phyloP scores from a whole-genome alignment of 2,329 filamentous ascomycete species.

The Aspergillus thermomutatus region DNA sequence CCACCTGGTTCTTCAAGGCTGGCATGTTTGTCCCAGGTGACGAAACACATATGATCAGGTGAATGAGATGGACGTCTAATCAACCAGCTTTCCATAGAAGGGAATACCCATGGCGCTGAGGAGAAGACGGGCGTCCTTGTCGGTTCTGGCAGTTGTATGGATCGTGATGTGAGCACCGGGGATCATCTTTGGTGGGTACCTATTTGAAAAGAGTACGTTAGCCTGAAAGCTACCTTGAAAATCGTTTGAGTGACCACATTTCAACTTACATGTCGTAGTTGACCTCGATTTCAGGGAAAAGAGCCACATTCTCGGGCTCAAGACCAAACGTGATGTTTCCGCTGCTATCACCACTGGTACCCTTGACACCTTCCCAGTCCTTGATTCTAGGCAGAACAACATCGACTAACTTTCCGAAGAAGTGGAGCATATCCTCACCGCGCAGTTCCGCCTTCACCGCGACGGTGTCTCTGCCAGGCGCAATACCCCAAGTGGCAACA shows the following conservation, averaged over 20 bases:
- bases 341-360: slow-evolving; percentile 75
- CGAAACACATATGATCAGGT: background rate
- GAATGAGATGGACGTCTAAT: slow-evolving; percentile 33
- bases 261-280: slow-evolving; percentile 81
- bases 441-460: slow-evolving; percentile 74
- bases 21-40: background rate
- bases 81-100: slow-evolving; percentile 71
- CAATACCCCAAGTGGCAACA: slow-evolving; percentile 72
- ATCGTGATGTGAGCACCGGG: slow-evolving; percentile 80
- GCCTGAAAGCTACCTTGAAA: background rate
- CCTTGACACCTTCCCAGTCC: slow-evolving; percentile 82
- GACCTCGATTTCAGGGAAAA: slow-evolving; percentile 91
- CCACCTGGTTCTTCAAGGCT: background rate
- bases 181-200: slow-evolving; percentile 70
- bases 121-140: slow-evolving; percentile 78
- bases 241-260: background rate
- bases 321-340: slow-evolving; percentile 87
- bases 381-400: slow-evolving; percentile 93
- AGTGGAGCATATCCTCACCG: slow-evolving; percentile 82
- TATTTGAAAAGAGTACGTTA: slow-evolving; percentile 22
- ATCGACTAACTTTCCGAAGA: slow-evolving; percentile 84
- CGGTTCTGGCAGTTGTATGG: slow-evolving; percentile 78
- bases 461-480: slow-evolving; percentile 63
- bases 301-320: slow-evolving; percentile 67
- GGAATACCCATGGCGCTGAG: slow-evolving; percentile 70